Evolutionary conservation across 176 grass and related monocot species (phyloP).

Genomic region (Musa acuminata): DNA sequence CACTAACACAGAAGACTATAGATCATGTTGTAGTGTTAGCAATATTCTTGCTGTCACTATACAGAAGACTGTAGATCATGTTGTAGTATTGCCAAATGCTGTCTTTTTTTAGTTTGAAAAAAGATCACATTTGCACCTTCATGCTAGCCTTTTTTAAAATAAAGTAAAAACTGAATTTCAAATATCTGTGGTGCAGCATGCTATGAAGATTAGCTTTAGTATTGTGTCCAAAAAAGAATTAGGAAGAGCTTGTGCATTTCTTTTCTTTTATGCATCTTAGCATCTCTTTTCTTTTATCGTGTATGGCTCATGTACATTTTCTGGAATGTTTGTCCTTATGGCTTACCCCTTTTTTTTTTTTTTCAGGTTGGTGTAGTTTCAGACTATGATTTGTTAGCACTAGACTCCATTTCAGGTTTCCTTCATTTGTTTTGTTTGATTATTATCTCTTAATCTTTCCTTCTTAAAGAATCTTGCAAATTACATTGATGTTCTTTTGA

Average conservation of each 20-base stretch:
- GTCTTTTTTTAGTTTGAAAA: not conserved
- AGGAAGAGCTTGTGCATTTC: not conserved
- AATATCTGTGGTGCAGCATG: too few species aligned
- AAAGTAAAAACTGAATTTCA: too few species aligned
- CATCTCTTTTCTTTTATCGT: not conserved
- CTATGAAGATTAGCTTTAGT: not conserved
- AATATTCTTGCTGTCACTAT: not conserved
- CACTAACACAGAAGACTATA: not conserved
- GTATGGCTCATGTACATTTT: not conserved
- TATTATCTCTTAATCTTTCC: not conserved
- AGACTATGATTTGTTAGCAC: conserved; percentile 88
- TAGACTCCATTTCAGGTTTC: conserved; percentile 85
- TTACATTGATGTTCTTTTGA: not conserved
- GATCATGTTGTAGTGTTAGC: not conserved
- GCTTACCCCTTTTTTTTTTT: conserved; percentile 5
- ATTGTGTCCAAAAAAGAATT: not conserved
- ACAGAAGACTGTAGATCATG: not conserved
- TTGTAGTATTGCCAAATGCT: not conserved
- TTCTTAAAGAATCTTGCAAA: not conserved
- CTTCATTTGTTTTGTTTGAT: not conserved
- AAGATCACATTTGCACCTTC: not conserved
- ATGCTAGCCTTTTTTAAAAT: not conserved
- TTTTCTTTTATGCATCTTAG: not conserved
- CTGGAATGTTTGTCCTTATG: not conserved
- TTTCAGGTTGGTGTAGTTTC: conserved; percentile 89